These are phyloP conservation scores for Penicillium sclerotiorum DNA, from an alignment of 2,329 filamentous ascomycete genomes.

Conservation along the genomic window DNA sequence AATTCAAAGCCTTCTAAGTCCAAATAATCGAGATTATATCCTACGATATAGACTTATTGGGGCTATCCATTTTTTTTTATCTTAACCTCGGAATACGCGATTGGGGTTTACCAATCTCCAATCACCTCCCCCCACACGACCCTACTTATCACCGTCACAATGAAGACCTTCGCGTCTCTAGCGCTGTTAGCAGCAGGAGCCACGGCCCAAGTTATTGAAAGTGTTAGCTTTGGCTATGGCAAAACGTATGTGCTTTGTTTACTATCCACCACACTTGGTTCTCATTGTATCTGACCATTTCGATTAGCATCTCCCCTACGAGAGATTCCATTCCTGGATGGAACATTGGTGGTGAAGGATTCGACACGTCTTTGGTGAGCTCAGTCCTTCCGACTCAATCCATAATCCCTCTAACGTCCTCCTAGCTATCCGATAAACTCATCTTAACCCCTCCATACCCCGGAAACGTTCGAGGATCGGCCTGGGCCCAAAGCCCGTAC, in stretches of 20 bases:
- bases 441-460: slow-evolving; percentile 88
- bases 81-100: slow-evolving; percentile 4
- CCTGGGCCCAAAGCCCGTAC: slow-evolving; percentile 71
- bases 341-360: slow-evolving; percentile 57
- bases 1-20: slow-evolving; percentile 6
- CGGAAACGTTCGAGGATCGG: slow-evolving; percentile 78
- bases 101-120: not conserved
- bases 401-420: slow-evolving; percentile 18
- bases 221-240: slow-evolving; percentile 76
- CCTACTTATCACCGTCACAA: slow-evolving; percentile 28
- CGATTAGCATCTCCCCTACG: slow-evolving; percentile 62
- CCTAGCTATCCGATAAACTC: slow-evolving; percentile 78
- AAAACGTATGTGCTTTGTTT: slow-evolving; percentile 53
- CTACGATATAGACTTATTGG: not conserved
- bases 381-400: too few species aligned
- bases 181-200: slow-evolving; percentile 53
- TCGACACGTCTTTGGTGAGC: slow-evolving; percentile 56
- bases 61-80: slow-evolving; percentile 4
- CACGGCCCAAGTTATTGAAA: slow-evolving; percentile 68
- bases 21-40: slow-evolving; percentile 9
- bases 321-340: slow-evolving; percentile 58
- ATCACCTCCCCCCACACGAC: not conserved
- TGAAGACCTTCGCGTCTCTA: slow-evolving; percentile 46
- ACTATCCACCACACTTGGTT: not conserved
- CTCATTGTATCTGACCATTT: slow-evolving; percentile 6